Conservation (phyloP, 2,329 filamentous ascomycete genomes). For the Amauroascus niger region DNA sequence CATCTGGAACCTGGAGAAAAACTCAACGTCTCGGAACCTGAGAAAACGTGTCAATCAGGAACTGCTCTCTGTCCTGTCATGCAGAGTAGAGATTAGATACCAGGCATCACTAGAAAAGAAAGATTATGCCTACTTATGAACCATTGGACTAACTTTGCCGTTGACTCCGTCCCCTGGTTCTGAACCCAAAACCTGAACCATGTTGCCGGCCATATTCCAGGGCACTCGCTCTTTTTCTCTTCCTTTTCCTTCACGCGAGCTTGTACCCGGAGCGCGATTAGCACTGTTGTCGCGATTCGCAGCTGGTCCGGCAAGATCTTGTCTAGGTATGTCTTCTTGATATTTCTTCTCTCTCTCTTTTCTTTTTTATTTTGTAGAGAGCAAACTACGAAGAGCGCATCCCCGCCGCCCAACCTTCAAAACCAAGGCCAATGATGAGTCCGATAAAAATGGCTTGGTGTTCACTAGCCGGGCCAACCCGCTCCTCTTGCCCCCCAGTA, state of each 20-base stretch:
- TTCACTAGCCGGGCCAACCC: slow-evolving; percentile 1
- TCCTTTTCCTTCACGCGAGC: background rate
- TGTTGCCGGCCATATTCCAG: background rate
- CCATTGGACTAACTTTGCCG: background rate
- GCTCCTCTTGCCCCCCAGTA: background rate
- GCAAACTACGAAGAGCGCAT: too few species aligned
- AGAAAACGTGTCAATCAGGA: background rate
- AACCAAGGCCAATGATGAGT: background rate
- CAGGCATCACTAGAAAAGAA: background rate
- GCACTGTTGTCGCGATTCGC: background rate
- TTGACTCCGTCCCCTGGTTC: background rate
- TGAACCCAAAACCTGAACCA: background rate
- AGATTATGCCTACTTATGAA: background rate
- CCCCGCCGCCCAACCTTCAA: too few species aligned
- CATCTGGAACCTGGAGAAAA: background rate
- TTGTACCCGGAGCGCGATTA: background rate
- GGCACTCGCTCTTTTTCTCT: background rate
- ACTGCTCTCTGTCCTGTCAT: background rate
- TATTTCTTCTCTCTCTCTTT: too few species aligned
- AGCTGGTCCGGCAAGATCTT: background rate
- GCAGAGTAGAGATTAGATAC: background rate
- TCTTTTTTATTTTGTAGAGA: background rate
- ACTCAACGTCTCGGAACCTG: background rate
- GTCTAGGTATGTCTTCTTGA: slow-evolving; percentile 2
- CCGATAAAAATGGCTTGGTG: background rate